phyloP scores from a whole-genome alignment of 805 yeast genomes.

The Kodamaea laetipori region DNA sequence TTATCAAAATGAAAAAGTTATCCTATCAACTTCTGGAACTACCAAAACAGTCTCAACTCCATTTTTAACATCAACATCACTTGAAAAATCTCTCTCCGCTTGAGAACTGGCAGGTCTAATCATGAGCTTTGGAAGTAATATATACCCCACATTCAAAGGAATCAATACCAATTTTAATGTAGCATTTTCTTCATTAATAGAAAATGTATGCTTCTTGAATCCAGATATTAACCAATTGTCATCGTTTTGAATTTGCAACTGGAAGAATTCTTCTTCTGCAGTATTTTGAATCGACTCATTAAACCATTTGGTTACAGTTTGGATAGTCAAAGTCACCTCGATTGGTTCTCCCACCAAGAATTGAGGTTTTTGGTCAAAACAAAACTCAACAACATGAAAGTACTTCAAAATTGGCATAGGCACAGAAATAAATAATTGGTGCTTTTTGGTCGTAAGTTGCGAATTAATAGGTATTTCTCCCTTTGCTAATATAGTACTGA shows the following conservation, averaged over 20 bases:
- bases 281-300: conserved; percentile 17
- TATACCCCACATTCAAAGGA: conserved; percentile 76
- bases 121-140: conserved; percentile 64
- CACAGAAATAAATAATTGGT: conserved; percentile 53
- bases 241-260: conserved; percentile 50
- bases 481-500: conserved; percentile 2
- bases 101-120: conserved; percentile 26
- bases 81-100: conserved; percentile 35
- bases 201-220: conserved; percentile 54
- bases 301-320: conserved; percentile 50
- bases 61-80: conserved; percentile 68
- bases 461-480: conserved; percentile 4
- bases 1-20: conserved; percentile 63
- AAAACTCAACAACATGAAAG: conserved; percentile 58
- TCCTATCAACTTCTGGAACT: conserved; percentile 66
- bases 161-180: conserved; percentile 52
- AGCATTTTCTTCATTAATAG: conserved; percentile 24
- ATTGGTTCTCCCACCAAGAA: conserved; percentile 68
- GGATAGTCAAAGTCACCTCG: conserved; percentile 42
- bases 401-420: conserved; percentile 62
- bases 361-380: conserved; percentile 41
- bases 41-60: conserved; percentile 70
- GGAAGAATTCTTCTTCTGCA: conserved; percentile 28
- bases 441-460: conserved; percentile 1
- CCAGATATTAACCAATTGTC: conserved; percentile 88